Evolutionary conservation across 2,329 filamentous ascomycete species (phyloP).

Genomic region (Dothistroma septosporum): DNA sequence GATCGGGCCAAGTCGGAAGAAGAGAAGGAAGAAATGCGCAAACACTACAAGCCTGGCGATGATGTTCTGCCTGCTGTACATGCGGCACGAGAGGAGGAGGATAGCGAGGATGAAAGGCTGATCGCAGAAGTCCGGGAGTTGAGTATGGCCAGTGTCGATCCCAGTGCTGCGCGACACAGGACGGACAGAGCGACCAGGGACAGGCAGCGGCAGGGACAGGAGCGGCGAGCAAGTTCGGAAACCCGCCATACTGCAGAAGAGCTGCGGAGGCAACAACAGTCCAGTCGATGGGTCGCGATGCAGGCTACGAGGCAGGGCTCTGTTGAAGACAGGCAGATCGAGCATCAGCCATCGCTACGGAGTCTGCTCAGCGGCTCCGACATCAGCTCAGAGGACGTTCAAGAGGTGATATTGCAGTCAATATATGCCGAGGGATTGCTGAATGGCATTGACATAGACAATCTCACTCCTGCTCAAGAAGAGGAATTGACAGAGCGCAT

Average conservation of each 20-base stretch:
- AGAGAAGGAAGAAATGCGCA: constrained; percentile 72
- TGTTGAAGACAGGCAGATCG: constrained; percentile 47
- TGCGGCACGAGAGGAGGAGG: constrained; percentile 51
- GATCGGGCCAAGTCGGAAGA: constrained; percentile 62
- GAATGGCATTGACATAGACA: constrained; percentile 83
- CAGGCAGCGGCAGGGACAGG: constrained; percentile 16
- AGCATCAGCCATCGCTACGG: constrained; percentile 84
- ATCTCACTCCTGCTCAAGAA: constrained; percentile 76
- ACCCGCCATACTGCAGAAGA: constrained; percentile 10
- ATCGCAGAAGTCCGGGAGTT: constrained; percentile 68
- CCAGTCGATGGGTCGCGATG: constrained; percentile 14
- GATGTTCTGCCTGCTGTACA: constrained; percentile 65
- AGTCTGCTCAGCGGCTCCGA: constrained; percentile 79
- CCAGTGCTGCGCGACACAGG: constrained; percentile 26
- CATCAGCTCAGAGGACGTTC: constrained; percentile 70
- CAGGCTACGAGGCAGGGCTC: constrained; percentile 17
- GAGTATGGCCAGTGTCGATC: constrained; percentile 64
- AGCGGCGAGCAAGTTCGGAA: constrained; percentile 9
- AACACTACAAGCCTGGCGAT: constrained; percentile 76
- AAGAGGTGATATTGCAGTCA: constrained; percentile 82
- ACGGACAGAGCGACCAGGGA: constrained; percentile 20
- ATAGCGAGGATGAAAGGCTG: constrained; percentile 60
- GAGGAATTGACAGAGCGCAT: constrained; percentile 89
- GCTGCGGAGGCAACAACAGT: constrained; percentile 7
- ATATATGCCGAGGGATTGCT: constrained; percentile 83